Percentiles rank a stretch among this genome's conserved stretches.
These are phyloP conservation scores for Funneliformis caledonium DNA, from an alignment of 371 early-diverging fungal genomes.

Conservation along the genomic window DNA sequence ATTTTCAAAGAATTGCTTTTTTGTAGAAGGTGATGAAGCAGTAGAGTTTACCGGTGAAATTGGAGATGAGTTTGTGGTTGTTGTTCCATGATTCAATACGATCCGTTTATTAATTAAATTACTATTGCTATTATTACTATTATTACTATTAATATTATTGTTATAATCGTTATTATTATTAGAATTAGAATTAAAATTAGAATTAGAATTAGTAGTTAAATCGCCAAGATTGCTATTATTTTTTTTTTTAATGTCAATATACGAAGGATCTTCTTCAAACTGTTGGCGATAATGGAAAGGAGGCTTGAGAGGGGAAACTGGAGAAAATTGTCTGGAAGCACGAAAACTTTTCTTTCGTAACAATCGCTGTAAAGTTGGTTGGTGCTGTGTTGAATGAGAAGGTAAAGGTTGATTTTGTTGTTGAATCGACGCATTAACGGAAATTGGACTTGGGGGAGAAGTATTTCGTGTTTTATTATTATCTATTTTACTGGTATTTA, in stretches of 20 bases:
- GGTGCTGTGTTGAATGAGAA: background rate
- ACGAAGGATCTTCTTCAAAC: slow-evolving; percentile 4
- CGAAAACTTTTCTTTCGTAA: background rate
- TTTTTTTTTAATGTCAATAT: background rate
- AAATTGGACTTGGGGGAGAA: background rate
- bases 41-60: background rate
- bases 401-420: background rate
- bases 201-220: background rate
- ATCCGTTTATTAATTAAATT: background rate
- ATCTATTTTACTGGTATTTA: background rate
- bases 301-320: background rate
- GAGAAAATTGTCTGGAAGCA: slow-evolving; percentile 1
- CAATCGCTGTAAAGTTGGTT: background rate
- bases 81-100: background rate
- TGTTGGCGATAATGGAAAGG: slow-evolving; percentile 26
- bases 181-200: background rate
- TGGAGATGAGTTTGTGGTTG: background rate
- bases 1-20: background rate
- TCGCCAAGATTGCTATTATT: background rate
- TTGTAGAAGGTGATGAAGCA: background rate
- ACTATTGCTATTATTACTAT: slow-evolving; percentile 8
- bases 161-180: background rate
- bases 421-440: background rate
- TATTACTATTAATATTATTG: background rate
- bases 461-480: background rate